These are phyloP conservation scores for Clarireedia paspali DNA, from an alignment of 2,329 filamentous ascomycete genomes.

Conservation along the genomic window DNA sequence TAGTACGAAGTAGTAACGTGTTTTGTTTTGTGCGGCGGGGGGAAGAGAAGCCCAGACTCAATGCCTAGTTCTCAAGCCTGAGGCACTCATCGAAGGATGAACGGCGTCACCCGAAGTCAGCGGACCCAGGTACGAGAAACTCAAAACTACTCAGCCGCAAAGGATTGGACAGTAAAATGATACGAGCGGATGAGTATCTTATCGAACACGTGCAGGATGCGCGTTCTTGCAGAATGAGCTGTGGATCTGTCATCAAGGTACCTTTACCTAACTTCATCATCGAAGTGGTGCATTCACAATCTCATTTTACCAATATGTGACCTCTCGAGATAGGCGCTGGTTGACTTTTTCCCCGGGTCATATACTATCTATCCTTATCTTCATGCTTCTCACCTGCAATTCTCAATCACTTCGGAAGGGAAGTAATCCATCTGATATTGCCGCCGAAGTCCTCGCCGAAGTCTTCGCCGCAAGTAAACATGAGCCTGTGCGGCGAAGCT, in stretches of 20 bases:
- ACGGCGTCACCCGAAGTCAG: not conserved
- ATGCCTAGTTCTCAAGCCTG: not conserved
- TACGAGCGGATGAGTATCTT: not conserved
- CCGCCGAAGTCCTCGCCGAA: not conserved
- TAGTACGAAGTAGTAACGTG: no score
- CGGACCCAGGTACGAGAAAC: not conserved
- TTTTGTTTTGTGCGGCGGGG: no score
- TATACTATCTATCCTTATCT: no score
- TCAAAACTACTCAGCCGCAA: slow-evolving; percentile 3
- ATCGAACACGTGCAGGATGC: not conserved
- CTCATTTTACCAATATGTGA: not conserved
- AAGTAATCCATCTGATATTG: not conserved
- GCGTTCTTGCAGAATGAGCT: not conserved
- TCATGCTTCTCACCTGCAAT: not conserved
- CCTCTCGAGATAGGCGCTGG: no score
- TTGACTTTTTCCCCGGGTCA: no score
- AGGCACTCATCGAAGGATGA: not conserved
- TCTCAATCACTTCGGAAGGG: not conserved
- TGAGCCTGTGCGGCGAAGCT: not conserved
- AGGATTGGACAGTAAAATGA: slow-evolving; percentile 1
- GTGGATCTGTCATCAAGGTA: not conserved
- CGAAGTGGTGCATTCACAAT: not conserved
- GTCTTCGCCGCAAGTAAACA: not conserved
- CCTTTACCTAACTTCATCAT: not conserved
- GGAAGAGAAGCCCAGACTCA: not conserved